A percentile compares a stretch with the other conserved stretches of the same genome.
Evolutionary conservation across 495 filamentous ascomycete species (phyloP).

Genomic region (Alectoria sarmentosa): DNA sequence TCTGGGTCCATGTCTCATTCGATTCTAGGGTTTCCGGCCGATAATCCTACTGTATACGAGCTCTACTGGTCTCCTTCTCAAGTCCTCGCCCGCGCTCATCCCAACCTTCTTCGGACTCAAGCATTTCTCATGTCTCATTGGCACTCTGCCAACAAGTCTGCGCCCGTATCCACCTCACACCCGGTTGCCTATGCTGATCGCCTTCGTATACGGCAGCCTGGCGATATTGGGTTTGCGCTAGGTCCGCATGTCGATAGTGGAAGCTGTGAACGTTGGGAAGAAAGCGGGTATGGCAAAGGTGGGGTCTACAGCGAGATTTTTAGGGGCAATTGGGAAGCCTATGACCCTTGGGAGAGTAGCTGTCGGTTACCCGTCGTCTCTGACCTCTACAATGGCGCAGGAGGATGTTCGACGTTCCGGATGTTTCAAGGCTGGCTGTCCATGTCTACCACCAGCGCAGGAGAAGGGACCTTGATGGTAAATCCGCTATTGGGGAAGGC

Average conservation of each 20-base stretch:
- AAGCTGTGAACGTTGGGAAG: slow-evolving; percentile 77
- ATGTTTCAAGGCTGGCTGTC: slow-evolving; percentile 87
- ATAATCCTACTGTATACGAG: slow-evolving; percentile 74
- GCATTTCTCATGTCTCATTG: slow-evolving; percentile 65
- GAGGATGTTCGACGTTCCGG: slow-evolving; percentile 73
- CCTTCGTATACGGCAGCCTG: slow-evolving; percentile 55
- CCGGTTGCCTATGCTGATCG: slow-evolving; percentile 76
- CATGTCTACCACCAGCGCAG: slow-evolving; percentile 63
- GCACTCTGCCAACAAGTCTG: slow-evolving; percentile 57
- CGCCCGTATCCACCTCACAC: slow-evolving; percentile 55
- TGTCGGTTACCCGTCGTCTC: slow-evolving; percentile 59
- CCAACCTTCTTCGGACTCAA: slow-evolving; percentile 62
- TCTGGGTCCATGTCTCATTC: slow-evolving; percentile 4
- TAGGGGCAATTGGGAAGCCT: slow-evolving; percentile 70
- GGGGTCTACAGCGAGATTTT: slow-evolving; percentile 67
- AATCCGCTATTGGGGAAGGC: slow-evolving; percentile 68
- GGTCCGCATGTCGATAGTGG: slow-evolving; percentile 85
- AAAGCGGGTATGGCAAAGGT: slow-evolving; percentile 61
- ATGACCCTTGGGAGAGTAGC: slow-evolving; percentile 72
- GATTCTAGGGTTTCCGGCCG: slow-evolving; percentile 39
- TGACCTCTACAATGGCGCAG: slow-evolving; percentile 76
- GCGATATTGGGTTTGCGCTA: slow-evolving; percentile 73
- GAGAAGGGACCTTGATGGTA: slow-evolving; percentile 76
- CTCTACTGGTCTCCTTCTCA: slow-evolving; percentile 83
- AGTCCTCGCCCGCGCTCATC: slow-evolving; percentile 63